phyloP scores from a whole-genome alignment of 805 yeast species.

The Saturnispora mendoncae region DNA sequence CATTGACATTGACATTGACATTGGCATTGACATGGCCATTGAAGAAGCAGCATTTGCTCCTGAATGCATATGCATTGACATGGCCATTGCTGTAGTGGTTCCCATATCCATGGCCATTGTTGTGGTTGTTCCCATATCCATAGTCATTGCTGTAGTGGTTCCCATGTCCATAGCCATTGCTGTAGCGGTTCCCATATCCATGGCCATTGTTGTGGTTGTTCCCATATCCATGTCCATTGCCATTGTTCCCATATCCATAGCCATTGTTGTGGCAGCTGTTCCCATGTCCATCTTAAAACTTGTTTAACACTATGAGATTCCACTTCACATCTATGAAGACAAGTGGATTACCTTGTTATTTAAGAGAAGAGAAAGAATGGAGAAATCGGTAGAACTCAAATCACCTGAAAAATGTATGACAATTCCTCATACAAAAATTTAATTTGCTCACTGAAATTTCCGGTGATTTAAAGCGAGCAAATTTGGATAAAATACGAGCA shows the following conservation, averaged over 20 bases:
- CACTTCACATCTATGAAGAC: too few relatives aligned
- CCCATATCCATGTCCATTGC: slow-evolving; percentile 8
- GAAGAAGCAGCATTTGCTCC: background rate
- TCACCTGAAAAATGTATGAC: background rate
- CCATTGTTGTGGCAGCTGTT: slow-evolving; percentile 5
- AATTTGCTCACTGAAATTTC: background rate
- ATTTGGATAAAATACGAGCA: background rate
- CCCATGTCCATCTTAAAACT: background rate
- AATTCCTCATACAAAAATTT: too few relatives aligned
- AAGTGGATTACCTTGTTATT: background rate
- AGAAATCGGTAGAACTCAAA: background rate
- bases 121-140: slow-evolving; percentile 5
- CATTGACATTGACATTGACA: background rate
- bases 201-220: slow-evolving; percentile 7
- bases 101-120: slow-evolving; percentile 10
- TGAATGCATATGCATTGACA: slow-evolving; percentile 1
- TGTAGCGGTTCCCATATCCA: slow-evolving; percentile 4
- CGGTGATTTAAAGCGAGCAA: slow-evolving; percentile 8
- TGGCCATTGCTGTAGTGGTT: slow-evolving; percentile 7
- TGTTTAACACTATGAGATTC: background rate
- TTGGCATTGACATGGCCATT: slow-evolving; percentile 1
- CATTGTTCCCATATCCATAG: slow-evolving; percentile 9
- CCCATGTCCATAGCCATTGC: background rate
- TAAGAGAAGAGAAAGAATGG: background rate
- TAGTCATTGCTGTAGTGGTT: background rate